These are phyloP conservation scores for Chaetomiaceae sp. DNA, from an alignment of 2,329 filamentous ascomycete genomes.

Conservation along the genomic window DNA sequence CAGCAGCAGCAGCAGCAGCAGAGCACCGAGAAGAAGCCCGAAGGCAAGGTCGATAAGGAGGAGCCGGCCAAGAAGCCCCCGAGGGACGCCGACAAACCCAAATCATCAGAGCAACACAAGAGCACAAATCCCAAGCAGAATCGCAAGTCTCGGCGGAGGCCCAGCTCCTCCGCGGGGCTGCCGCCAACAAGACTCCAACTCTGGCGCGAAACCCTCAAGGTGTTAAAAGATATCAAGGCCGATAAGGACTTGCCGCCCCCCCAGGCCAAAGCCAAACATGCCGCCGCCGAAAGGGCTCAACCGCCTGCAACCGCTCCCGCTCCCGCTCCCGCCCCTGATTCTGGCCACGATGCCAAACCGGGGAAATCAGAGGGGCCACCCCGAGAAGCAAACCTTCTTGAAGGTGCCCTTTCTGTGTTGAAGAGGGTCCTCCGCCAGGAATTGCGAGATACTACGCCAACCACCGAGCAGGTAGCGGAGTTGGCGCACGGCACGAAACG, in stretches of 20 bases:
- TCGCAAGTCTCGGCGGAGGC: no score
- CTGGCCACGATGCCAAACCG: not conserved
- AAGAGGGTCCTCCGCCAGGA: constrained; percentile 37
- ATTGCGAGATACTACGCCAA: constrained; percentile 17
- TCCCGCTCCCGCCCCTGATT: not conserved
- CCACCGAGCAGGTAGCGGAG: not conserved
- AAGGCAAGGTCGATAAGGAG: not conserved
- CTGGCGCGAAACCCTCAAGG: constrained; percentile 29
- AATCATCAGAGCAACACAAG: not conserved
- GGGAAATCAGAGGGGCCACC: not conserved
- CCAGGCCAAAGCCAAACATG: not conserved
- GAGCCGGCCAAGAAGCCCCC: not conserved
- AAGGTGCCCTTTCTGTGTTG: constrained; percentile 36
- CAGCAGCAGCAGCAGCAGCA: not conserved
- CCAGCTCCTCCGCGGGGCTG: not conserved
- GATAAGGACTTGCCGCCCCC: not conserved
- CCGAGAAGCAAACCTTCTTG: constrained; percentile 24
- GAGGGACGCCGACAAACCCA: not conserved
- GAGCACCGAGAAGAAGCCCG: not conserved
- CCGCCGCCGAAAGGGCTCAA: not conserved
- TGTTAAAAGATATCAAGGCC: constrained; percentile 26
- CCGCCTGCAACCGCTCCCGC: no score
- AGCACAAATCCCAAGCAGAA: no score
- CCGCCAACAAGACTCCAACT: constrained; percentile 11
- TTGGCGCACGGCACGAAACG: not conserved